Percentiles rank a stretch among this genome's conserved stretches.
These are phyloP conservation scores for Blastomyces gilchristii DNA, from an alignment of 2,329 filamentous ascomycete species.

Conservation along the genomic window DNA sequence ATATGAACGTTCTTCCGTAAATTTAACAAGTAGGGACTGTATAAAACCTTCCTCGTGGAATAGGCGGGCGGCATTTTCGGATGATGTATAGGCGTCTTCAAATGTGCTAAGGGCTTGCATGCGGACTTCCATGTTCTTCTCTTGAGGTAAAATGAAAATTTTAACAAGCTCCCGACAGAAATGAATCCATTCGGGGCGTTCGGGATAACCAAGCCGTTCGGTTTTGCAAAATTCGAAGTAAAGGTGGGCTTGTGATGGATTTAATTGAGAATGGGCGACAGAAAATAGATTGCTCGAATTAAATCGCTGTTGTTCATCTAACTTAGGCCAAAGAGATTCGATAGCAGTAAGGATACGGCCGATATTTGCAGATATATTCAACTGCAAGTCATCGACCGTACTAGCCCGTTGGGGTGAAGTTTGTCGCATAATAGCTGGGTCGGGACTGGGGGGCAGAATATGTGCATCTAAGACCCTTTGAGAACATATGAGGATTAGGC, in stretches of 20 bases:
- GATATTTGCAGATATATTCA: slow-evolving; percentile 30
- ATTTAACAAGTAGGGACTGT: slow-evolving; percentile 25
- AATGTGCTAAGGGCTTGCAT: slow-evolving; percentile 31
- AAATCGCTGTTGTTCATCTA: slow-evolving; percentile 28
- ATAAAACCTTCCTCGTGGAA: slow-evolving; percentile 28
- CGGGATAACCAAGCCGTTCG: slow-evolving; percentile 28
- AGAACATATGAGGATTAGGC: slow-evolving; percentile 29
- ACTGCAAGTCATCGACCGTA: slow-evolving; percentile 27
- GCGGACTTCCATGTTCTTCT: slow-evolving; percentile 31
- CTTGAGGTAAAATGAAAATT: slow-evolving; percentile 30
- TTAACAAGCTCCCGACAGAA: slow-evolving; percentile 27
- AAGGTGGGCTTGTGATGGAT: slow-evolving; percentile 31
- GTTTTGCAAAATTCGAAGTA: slow-evolving; percentile 27
- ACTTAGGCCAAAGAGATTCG: slow-evolving; percentile 30
- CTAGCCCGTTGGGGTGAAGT: slow-evolving; percentile 20
- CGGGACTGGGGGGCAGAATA: slow-evolving; percentile 16
- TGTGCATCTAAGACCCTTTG: slow-evolving; percentile 25
- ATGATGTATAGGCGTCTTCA: slow-evolving; percentile 30
- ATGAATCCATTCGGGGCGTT: slow-evolving; percentile 26
- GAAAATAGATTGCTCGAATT: slow-evolving; percentile 29
- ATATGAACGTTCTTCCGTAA: slow-evolving; percentile 29
- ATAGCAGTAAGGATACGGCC: slow-evolving; percentile 29
- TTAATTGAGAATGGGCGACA: slow-evolving; percentile 28
- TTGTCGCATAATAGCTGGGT: slow-evolving; percentile 19
- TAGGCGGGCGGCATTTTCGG: slow-evolving; percentile 22